Evolutionary conservation across 2,329 filamentous ascomycete genomes (phyloP).

Genomic region (Cladophialophora psammophila): DNA sequence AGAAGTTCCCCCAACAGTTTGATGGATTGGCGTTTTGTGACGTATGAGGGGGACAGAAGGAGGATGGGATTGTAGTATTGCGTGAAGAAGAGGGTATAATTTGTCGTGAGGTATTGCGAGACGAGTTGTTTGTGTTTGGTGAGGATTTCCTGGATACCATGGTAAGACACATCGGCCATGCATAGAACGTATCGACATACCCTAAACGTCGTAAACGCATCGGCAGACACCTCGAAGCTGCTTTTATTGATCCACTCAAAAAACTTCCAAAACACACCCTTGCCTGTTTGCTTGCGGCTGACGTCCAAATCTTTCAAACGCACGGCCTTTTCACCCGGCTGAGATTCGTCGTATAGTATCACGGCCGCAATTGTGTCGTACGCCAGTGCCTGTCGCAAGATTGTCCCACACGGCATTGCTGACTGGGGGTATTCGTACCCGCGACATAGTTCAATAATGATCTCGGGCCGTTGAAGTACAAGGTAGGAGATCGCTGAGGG

Average conservation of each 20-base stretch:
- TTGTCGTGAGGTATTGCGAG: slow-evolving; percentile 82
- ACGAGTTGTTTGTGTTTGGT: slow-evolving; percentile 94
- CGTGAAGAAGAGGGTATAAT: slow-evolving; percentile 92
- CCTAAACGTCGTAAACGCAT: slow-evolving; percentile 96
- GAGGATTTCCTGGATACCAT: slow-evolving; percentile 74
- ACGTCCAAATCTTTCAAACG: slow-evolving; percentile 80
- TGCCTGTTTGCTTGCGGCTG: slow-evolving; percentile 75
- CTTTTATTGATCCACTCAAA: slow-evolving; percentile 97
- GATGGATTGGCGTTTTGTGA: slow-evolving; percentile 97
- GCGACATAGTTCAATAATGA: slow-evolving; percentile 85
- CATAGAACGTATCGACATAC: slow-evolving; percentile 58
- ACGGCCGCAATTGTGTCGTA: slow-evolving; percentile 89
- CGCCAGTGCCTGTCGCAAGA: slow-evolving; percentile 87
- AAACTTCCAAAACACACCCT: slow-evolving; percentile 94
- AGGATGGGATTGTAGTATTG: slow-evolving; percentile 74
- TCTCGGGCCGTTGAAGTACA: slow-evolving; percentile 82
- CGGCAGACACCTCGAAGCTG: slow-evolving; percentile 94
- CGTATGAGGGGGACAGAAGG: slow-evolving; percentile 92
- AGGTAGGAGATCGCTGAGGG: slow-evolving; percentile 89
- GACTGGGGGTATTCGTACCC: slow-evolving; percentile 91
- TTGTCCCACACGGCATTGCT: slow-evolving; percentile 87
- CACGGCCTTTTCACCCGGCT: slow-evolving; percentile 74
- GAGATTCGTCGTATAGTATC: slow-evolving; percentile 89
- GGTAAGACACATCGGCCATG: background rate
- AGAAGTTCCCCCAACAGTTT: slow-evolving; percentile 95